Evolutionary conservation across 345 rosid species (phyloP).

Genomic region (Lepidium sativum): DNA sequence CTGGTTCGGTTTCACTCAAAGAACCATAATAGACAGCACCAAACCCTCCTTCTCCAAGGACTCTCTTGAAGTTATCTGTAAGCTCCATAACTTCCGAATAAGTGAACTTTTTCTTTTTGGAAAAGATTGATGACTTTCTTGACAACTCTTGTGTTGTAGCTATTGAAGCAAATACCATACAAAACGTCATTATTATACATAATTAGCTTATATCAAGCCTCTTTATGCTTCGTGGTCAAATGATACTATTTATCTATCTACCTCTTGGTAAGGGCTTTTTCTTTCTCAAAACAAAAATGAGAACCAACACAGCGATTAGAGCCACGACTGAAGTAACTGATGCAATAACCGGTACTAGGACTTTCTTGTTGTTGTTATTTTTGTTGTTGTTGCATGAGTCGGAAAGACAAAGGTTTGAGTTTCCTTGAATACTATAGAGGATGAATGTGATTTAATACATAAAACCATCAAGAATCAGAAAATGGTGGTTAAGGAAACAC

Average conservation of each 20-base stretch:
- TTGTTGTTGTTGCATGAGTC: slow-evolving; percentile 25
- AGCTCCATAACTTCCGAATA: slow-evolving; percentile 16
- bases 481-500: not conserved
- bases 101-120: slow-evolving; percentile 19
- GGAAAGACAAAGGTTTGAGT: slow-evolving; percentile 25
- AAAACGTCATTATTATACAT: not conserved
- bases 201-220: not conserved
- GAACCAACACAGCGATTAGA: slow-evolving; percentile 2
- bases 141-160: too few relatives aligned
- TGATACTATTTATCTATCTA: not conserved
- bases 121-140: not conserved
- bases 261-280: not conserved
- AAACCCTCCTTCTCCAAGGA: slow-evolving; percentile 31
- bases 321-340: not conserved
- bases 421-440: slow-evolving; percentile 20
- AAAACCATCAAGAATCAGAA: not conserved
- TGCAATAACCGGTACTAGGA: slow-evolving; percentile 19
- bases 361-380: slow-evolving; percentile 9
- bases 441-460: not conserved
- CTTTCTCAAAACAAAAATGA: slow-evolving; percentile 8
- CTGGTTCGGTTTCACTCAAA: slow-evolving; percentile 3
- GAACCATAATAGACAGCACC: slow-evolving; percentile 29
- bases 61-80: slow-evolving; percentile 22
- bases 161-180: too few relatives aligned
- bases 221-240: not conserved